Evolutionary conservation across 176 grass and related monocot genomes (phyloP), one percentile per base, ranked within the genome.

Genomic region (Olyra latifolia): DNA sequence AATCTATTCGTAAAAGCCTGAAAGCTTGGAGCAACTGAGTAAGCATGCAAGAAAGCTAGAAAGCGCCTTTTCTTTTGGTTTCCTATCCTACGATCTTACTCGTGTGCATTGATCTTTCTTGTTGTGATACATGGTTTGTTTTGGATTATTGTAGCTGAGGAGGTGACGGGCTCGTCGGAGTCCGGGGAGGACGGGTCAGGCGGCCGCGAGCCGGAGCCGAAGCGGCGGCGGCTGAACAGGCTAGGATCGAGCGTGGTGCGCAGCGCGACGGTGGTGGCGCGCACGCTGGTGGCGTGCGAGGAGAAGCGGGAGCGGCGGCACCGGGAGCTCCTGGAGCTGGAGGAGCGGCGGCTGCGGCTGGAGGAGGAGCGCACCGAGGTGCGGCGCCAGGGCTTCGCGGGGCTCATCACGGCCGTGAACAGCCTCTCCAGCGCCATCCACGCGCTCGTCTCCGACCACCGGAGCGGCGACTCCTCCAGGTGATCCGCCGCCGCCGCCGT

Each of bases 241-340:
- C 82, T 99, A 28, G 91, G 97, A 0, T 93, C 97, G 27, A 99
- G 93, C 84, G 87, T 99, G 35, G 91, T 96, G 70, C 91, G 93
- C 17, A 93, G 97, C 66, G 97, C 97, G 75, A 96, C 90, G 27
- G 91, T 99, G 84, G 84, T 99, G 22, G 87, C 97, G 48, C 84
- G 89, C 16, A 99, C 97, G 0, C 58, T 99, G 82, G 88, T 88
- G 29, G 72, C 97, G n/a, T 99, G 97, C 85, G 97, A 99, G 84
- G 93, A 99, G 71, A 88, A 93, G 87, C 84, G 93, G 50, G 93
- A 99, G 87, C 91, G 80, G 44, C 91, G 91, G 47, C 97, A 99
- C 86, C 89, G 91, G 7, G 97, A 99, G 75, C 35, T 99, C 48
- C 81, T 99, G 49, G 80, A 91, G 74, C 86, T 96, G 48, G 97